phyloP scores from a whole-genome alignment of 140 eudicot species.

The Senecio squalidus region DNA sequence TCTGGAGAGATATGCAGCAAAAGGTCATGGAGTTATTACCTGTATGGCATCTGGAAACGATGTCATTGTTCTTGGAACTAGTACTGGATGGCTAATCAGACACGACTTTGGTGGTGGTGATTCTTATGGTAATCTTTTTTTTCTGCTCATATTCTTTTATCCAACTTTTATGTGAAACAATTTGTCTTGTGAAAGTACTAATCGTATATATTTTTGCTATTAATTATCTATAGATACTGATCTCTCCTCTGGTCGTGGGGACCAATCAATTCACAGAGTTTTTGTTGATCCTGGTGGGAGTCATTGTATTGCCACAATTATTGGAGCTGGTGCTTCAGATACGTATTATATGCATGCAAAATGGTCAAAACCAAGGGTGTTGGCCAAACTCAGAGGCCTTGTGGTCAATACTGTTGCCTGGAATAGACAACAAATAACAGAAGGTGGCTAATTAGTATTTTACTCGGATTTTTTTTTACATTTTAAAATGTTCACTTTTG shows the following conservation, averaged over 20 bases:
- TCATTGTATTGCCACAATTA: slow-evolving; percentile 78
- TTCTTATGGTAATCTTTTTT: slow-evolving; percentile 57
- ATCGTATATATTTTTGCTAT: background rate
- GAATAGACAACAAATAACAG: slow-evolving; percentile 89
- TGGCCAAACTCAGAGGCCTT: slow-evolving; percentile 74
- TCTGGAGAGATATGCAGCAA: slow-evolving; percentile 83
- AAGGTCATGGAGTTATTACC: slow-evolving; percentile 86
- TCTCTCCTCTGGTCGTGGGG: slow-evolving; percentile 89
- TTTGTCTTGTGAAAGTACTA: slow-evolving; percentile 2
- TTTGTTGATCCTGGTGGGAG: slow-evolving; percentile 98
- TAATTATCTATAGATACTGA: slow-evolving; percentile 57
- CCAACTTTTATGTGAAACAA: background rate
- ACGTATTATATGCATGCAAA: slow-evolving; percentile 86
- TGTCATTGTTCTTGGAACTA: slow-evolving; percentile 86
- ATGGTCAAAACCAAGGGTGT: slow-evolving; percentile 82
- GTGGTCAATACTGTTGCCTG: slow-evolving; percentile 91
- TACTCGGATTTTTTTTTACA: background rate
- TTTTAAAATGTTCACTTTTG: background rate
- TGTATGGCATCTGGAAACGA: slow-evolving; percentile 99
- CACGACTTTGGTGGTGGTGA: slow-evolving; percentile 90
- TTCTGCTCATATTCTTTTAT: background rate
- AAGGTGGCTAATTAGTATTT: slow-evolving; percentile 46
- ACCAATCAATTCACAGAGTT: slow-evolving; percentile 82
- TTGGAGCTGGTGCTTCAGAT: slow-evolving; percentile 74
- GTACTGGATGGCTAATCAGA: slow-evolving; percentile 94